phyloP scores from a whole-genome alignment of 2,329 filamentous ascomycete genomes.

The Amphichorda felina region DNA sequence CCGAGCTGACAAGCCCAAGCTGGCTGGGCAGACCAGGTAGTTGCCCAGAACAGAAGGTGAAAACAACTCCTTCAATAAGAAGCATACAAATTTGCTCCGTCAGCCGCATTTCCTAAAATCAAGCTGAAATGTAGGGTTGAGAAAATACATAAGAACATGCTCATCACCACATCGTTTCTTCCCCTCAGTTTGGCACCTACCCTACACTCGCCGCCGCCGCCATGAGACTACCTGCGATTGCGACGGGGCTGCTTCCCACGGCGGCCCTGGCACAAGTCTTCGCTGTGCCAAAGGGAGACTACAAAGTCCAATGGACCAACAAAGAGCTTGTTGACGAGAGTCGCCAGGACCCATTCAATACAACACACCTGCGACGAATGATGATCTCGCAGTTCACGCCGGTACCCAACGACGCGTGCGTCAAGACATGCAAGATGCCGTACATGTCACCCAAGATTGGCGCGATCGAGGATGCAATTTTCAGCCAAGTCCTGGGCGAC shows the following conservation, averaged over 20 bases:
- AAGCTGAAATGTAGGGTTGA: no score
- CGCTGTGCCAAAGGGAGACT: slow-evolving; percentile 1
- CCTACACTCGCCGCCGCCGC: no score
- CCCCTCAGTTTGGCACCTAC: no score
- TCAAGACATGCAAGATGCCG: slow-evolving; percentile 8
- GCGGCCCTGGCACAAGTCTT: slow-evolving; percentile 1
- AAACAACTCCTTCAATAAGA: no score
- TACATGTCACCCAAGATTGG: slow-evolving; percentile 11
- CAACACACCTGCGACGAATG: slow-evolving; percentile 2
- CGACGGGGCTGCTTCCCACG: background rate
- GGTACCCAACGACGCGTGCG: slow-evolving; percentile 6
- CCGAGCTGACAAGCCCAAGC: no score
- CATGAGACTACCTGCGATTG: background rate
- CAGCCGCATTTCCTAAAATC: no score
- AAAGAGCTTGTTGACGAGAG: slow-evolving; percentile 3
- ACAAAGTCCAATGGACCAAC: slow-evolving; percentile 1
- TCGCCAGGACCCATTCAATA: slow-evolving; percentile 4
- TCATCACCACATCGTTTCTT: no score
- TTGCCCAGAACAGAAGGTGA: no score
- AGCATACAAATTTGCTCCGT: no score
- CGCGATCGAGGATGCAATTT: slow-evolving; percentile 9
- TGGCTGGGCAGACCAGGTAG: no score
- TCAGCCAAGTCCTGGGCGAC: slow-evolving; percentile 5
- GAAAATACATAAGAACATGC: no score
- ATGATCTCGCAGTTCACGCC: slow-evolving; percentile 9